Evolutionary conservation across 2,329 filamentous ascomycete species (phyloP), one percentile per base, ranked within the genome.

Genomic region (Atkinsonella texensis): DNA sequence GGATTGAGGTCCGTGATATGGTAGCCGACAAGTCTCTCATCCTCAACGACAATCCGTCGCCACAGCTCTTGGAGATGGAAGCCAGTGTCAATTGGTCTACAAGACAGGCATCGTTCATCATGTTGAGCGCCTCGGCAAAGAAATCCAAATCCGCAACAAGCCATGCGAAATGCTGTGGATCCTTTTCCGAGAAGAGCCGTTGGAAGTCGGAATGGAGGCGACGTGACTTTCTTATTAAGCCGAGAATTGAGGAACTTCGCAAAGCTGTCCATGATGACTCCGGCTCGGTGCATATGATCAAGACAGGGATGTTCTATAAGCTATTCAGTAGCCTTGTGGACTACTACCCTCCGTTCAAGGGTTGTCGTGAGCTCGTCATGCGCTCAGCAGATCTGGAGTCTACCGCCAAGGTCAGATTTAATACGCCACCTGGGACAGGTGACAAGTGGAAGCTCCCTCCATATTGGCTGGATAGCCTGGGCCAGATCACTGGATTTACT

Each of bases 61-160:
- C 28, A 28, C 28, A 28, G 28, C 28, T 28, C 28, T 8, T 28
- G 28, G 28, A 28, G 28, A 28, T 28, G 28, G 28, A 28, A 28
- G 28, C 28, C 28, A 28, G 28, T 8, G 28, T 28, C n/a, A 18
- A n/a, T 18, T 42, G 40, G 18, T 11, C 40, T 6, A n/a, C 13
- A 5, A 20, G 18, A 13, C 40, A 20, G 40, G 17, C 13, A 10
- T 42, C 40, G 18, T 20, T 42, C 40, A 42, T 42, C 12, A 42
- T 42, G 18, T 20, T 5, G 4, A 42, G 40, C 17, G 40, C 70
- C 72, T 35, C 72, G 49, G 52, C 17, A 77, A 41, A 38, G 69
- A 62, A n/a, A 7, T 28, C 28, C 4, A 54, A 46, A 10, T 18
- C 40, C 3, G 17, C 40, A 42, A 5, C 40, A 42, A 12, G n/a